Percentiles rank a stretch among this genome's conserved stretches.
Conservation (phyloP, 208 protist genomes). For the Leptomonas pyrrhocoris region DNA sequence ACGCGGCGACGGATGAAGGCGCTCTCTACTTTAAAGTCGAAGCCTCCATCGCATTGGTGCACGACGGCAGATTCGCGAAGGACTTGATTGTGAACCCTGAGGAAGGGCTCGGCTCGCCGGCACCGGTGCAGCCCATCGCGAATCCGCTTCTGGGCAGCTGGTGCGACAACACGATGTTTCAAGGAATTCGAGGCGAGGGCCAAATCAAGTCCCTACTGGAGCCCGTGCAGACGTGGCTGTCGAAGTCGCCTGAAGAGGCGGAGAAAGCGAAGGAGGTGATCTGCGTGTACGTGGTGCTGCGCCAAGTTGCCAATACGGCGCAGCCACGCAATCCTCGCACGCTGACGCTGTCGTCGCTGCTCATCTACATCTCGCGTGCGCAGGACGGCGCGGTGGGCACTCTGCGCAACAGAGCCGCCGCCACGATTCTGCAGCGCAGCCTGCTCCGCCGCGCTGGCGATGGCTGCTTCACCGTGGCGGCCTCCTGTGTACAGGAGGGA, state of each 20-base stretch:
- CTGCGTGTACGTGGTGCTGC: constrained; percentile 27
- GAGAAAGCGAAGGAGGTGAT: constrained; percentile 25
- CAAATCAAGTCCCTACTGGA: constrained; percentile 12
- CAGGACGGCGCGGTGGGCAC: constrained; percentile 11
- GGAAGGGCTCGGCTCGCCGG: constrained; percentile 9
- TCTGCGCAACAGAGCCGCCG: constrained; percentile 8
- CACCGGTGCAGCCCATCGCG: constrained; percentile 16
- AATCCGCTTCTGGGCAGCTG: constrained; percentile 34
- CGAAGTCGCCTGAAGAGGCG: constrained; percentile 14
- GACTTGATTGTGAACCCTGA: constrained; percentile 25
- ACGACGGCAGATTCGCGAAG: constrained; percentile 6
- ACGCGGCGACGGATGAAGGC: background rate
- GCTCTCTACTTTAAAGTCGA: constrained; percentile 23
- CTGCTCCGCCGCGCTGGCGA: constrained; percentile 31
- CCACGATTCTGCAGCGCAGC: constrained; percentile 20
- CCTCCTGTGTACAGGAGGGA: constrained; percentile 12
- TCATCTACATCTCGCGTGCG: constrained; percentile 26
- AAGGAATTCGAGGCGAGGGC: background rate
- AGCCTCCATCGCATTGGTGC: constrained; percentile 5
- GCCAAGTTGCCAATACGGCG: constrained; percentile 4
- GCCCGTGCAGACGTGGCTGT: constrained; percentile 34
- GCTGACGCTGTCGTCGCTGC: constrained; percentile 31
- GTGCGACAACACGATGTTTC: constrained; percentile 26
- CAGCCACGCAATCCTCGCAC: background rate
- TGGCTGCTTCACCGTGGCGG: constrained; percentile 38